These are phyloP conservation scores for Talaromyces sp. DNA, from an alignment of 2,329 filamentous ascomycete genomes.

Conservation along the genomic window DNA sequence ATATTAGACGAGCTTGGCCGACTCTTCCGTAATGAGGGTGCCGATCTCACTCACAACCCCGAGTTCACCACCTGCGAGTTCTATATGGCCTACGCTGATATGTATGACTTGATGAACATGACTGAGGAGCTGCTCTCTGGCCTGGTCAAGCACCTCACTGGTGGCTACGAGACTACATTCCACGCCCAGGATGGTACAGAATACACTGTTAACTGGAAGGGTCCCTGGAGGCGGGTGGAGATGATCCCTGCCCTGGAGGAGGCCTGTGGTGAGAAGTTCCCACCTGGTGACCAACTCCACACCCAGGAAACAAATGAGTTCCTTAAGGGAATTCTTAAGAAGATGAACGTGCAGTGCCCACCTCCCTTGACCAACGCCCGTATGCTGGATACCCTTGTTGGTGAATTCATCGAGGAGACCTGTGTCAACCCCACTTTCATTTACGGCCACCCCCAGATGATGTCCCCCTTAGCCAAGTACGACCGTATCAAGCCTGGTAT, in stretches of 20 bases:
- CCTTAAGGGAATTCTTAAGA: slow-evolving; percentile 79
- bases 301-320: slow-evolving; percentile 87
- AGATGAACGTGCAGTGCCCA: slow-evolving; percentile 86
- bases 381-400: slow-evolving; percentile 93
- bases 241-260: slow-evolving; percentile 96
- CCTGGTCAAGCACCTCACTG: slow-evolving; percentile 85
- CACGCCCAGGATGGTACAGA: slow-evolving; percentile 82
- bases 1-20: slow-evolving; percentile 76
- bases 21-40: slow-evolving; percentile 92
- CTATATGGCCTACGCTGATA: slow-evolving; percentile 90
- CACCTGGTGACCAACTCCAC: slow-evolving; percentile 83
- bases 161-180: slow-evolving; percentile 82
- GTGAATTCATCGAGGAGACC: slow-evolving; percentile 92
- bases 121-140: slow-evolving; percentile 92
- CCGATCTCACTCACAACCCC: slow-evolving; percentile 93
- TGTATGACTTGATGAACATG: slow-evolving; percentile 86
- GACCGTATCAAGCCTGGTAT: slow-evolving; percentile 80
- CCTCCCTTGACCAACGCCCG: slow-evolving; percentile 90
- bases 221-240: slow-evolving; percentile 88
- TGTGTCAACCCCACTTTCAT: slow-evolving; percentile 95
- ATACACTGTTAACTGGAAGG: slow-evolving; percentile 94
- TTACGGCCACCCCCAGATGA: slow-evolving; percentile 79
- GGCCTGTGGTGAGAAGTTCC: slow-evolving; percentile 90
- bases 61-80: slow-evolving; percentile 99
- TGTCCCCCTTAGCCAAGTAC: slow-evolving; percentile 96